These are phyloP conservation scores for Paecilomyces dactylethromorphus DNA, from an alignment of 2,329 filamentous ascomycete species.

Conservation along the genomic window DNA sequence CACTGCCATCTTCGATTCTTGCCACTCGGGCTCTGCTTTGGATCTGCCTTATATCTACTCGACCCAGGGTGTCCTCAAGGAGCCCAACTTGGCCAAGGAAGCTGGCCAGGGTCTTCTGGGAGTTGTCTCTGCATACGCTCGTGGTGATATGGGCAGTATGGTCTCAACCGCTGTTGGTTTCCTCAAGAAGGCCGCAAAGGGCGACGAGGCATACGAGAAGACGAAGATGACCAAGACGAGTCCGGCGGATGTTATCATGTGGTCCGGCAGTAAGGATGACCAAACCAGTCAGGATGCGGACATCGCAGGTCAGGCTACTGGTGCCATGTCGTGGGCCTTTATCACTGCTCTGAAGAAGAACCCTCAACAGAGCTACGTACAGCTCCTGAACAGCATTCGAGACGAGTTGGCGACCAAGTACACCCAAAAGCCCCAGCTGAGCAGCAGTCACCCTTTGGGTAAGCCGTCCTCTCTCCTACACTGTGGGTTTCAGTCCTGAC, in stretches of 20 bases:
- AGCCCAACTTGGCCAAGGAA: conserved; percentile 62
- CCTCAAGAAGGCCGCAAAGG: conserved; percentile 78
- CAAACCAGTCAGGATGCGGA: conserved; percentile 93
- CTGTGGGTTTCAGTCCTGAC: neutral
- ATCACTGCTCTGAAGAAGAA: conserved; percentile 87
- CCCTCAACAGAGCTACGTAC: conserved; percentile 90
- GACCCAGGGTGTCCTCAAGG: conserved; percentile 62
- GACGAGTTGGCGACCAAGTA: conserved; percentile 85
- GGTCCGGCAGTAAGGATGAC: conserved; percentile 91
- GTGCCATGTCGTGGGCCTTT: conserved; percentile 98
- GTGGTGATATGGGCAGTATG: conserved; percentile 77
- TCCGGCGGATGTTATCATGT: conserved; percentile 94
- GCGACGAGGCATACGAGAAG: conserved; percentile 71
- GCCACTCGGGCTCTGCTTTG: conserved; percentile 60
- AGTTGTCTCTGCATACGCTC: conserved; percentile 69
- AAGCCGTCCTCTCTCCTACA: conserved; percentile 34
- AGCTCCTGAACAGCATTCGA: conserved; percentile 90
- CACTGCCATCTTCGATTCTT: conserved; percentile 63
- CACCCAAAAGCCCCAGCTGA: conserved; percentile 89
- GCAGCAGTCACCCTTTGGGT: conserved; percentile 93
- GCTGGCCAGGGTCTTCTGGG: conserved; percentile 58
- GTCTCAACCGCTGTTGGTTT: conserved; percentile 73
- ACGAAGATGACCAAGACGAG: conserved; percentile 86
- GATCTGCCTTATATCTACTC: conserved; percentile 63
- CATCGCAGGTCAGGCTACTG: conserved; percentile 82